Evolutionary conservation across 495 filamentous ascomycete genomes (phyloP), one percentile per base, ranked within the genome.

Genomic region (Recurvomyces mirabilis): DNA sequence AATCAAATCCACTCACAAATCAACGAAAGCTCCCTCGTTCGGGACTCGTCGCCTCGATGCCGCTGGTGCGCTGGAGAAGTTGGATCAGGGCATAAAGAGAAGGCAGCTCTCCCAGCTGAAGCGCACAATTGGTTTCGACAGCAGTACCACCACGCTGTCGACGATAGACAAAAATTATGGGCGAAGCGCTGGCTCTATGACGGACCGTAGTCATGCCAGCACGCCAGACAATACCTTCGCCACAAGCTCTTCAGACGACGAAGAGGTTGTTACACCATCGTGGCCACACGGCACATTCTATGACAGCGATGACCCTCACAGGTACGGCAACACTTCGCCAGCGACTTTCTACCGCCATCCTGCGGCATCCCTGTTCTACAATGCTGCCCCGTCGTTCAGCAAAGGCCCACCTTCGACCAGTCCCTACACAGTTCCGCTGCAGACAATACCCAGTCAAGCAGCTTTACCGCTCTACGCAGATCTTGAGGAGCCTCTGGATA

Each of bases 51-150:
- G 51, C 3, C 34, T 54, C 4, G 51, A 39, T 25, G 24, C 46
- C 2, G 46, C 45, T 1, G 40, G 46, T 15, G 37, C 51, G 14
- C 37, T 54, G 12, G 37, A 41, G 12, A 46, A 49, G 1, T 46
- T 54, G 4, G 51, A 54, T 42, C 32, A 54, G 12, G 51, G 51
- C n/a, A 46, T 43, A 22, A 49, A 44, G 39, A 25, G 51, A 19
- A 30, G 51, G n/a, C 43, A 47, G 29, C 9, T 32, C 30, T 17
- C 22, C 3, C 41, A 40, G 18, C 34, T 22, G 4, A 25, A 46
- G 18, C 47, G 47, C 7, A 38, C 18, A 3, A 17, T 14, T 12
- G 32, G 31, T 1, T 19, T 11, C 7, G 20, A 31, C 24, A 50
- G 47, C 35, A 35, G 21, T 4, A 29, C 38, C 3, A 46, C 42